Conservation (phyloP, 1,284 basidiomycete genomes). For the Phylloboletellus chloephorus region DNA sequence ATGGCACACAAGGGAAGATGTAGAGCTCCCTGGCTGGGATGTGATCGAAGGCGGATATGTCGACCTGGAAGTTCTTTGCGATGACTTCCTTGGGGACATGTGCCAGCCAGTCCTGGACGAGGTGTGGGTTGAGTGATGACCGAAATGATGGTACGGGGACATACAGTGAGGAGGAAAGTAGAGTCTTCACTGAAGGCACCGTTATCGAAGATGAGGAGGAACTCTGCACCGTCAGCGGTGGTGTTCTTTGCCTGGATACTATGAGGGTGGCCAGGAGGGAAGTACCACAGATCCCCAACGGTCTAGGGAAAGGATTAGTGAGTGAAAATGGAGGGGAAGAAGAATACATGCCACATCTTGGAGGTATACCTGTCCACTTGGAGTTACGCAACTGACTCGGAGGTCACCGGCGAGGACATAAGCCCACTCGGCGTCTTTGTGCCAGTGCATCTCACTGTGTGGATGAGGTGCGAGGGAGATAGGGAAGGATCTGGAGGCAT, state of each 20-base stretch:
- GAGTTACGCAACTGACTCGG: slow-evolving; percentile 45
- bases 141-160: slow-evolving; percentile 1
- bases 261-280: slow-evolving; percentile 43
- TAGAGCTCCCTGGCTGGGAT: slow-evolving; percentile 48
- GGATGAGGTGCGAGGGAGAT: neutral
- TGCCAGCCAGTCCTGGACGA: slow-evolving; percentile 43
- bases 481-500: slow-evolving; percentile 6
- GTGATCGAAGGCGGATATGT: slow-evolving; percentile 39
- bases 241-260: slow-evolving; percentile 49
- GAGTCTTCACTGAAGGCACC: slow-evolving; percentile 53
- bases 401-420: slow-evolving; percentile 43
- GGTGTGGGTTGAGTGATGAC: neutral
- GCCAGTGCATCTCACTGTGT: slow-evolving; percentile 58
- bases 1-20: slow-evolving; percentile 45
- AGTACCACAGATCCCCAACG: slow-evolving; percentile 53
- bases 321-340: neutral
- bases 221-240: slow-evolving; percentile 47
- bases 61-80: slow-evolving; percentile 47
- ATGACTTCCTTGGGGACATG: slow-evolving; percentile 50
- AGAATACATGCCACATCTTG: slow-evolving; percentile 40
- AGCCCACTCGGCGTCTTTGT: slow-evolving; percentile 50
- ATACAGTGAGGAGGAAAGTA: slow-evolving; percentile 43
- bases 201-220: slow-evolving; percentile 53
- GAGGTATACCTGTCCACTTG: slow-evolving; percentile 44
- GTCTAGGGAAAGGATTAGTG: slow-evolving; percentile 19